phyloP scores from a whole-genome alignment of 2,329 filamentous ascomycete genomes.

The Nemania diffusa region DNA sequence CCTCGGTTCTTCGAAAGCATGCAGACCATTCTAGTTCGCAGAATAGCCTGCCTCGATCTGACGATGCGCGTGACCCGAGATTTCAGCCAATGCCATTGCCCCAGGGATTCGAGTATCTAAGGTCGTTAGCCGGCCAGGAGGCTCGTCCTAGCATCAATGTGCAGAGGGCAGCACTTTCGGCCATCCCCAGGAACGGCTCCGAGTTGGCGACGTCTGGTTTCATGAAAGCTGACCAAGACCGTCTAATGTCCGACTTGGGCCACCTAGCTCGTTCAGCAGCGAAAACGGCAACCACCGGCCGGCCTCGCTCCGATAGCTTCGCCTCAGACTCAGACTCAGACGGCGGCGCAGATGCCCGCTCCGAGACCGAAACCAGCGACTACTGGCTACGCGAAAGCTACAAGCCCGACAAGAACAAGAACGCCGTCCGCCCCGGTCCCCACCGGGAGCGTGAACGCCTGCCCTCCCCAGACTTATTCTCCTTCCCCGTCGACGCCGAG shows the following conservation, averaged over 20 bases:
- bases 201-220: constrained; percentile 38
- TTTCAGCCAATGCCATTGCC: constrained; percentile 40
- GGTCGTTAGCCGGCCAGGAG: constrained; percentile 40
- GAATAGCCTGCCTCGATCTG: constrained; percentile 41
- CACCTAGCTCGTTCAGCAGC: constrained; percentile 56
- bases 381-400: constrained; percentile 68
- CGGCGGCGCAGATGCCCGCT: constrained; percentile 53
- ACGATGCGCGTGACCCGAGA: constrained; percentile 24
- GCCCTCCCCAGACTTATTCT: constrained; percentile 64
- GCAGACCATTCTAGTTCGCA: constrained; percentile 41
- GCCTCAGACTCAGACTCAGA: constrained; percentile 58
- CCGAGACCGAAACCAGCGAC: constrained; percentile 60
- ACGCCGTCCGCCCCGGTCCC: constrained; percentile 12
- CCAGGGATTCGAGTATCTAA: constrained; percentile 43
- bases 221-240: constrained; percentile 45
- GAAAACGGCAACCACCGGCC: constrained; percentile 57
- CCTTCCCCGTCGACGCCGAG: constrained; percentile 57
- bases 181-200: constrained; percentile 49
- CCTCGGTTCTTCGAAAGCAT: constrained; percentile 58
- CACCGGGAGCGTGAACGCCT: constrained; percentile 32
- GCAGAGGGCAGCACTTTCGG: constrained; percentile 47
- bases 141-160: constrained; percentile 29
- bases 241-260: constrained; percentile 37
- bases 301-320: constrained; percentile 55
- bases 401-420: constrained; percentile 52